Percentiles rank a stretch among this genome's conserved stretches.
These are phyloP conservation scores for Botrytis elliptica DNA, from an alignment of 2,329 filamentous ascomycete genomes.

Conservation along the genomic window DNA sequence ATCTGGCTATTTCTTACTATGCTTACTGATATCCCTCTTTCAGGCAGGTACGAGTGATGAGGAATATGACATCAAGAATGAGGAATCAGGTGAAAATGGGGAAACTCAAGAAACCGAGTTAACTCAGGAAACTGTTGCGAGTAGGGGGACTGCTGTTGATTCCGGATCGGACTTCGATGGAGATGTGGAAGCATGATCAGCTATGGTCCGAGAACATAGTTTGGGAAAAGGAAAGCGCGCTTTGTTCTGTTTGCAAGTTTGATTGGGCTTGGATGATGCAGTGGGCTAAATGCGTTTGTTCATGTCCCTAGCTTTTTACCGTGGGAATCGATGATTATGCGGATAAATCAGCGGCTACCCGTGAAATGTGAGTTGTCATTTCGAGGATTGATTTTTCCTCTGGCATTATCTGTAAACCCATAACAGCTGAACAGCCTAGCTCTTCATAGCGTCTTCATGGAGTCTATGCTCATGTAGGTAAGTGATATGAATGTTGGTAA, in stretches of 20 bases:
- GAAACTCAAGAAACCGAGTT: not conserved
- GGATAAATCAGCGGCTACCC: not conserved
- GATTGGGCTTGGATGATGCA: not conserved
- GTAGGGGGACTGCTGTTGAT: not conserved
- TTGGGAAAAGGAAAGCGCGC: not conserved
- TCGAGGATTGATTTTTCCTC: not conserved
- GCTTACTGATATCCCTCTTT: not conserved
- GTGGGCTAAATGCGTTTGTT: not conserved
- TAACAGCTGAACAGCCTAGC: slow-evolving; percentile 10
- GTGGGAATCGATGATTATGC: not conserved
- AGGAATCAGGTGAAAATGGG: not conserved
- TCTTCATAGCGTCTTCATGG: not conserved
- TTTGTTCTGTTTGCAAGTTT: not conserved
- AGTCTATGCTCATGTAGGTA: not conserved
- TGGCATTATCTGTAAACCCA: not conserved
- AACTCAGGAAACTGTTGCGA: not conserved
- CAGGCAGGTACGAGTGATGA: not conserved
- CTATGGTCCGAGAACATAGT: too few species aligned
- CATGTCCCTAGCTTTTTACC: not conserved
- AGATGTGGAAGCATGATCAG: not conserved
- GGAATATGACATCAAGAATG: not conserved
- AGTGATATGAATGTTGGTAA: not conserved
- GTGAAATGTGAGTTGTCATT: not conserved
- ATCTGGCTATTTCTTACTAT: not conserved
- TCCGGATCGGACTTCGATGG: slow-evolving; percentile 2